Conservation (phyloP, 192 early-diverging fungal species). For the Neocallimastix lanati region DNA sequence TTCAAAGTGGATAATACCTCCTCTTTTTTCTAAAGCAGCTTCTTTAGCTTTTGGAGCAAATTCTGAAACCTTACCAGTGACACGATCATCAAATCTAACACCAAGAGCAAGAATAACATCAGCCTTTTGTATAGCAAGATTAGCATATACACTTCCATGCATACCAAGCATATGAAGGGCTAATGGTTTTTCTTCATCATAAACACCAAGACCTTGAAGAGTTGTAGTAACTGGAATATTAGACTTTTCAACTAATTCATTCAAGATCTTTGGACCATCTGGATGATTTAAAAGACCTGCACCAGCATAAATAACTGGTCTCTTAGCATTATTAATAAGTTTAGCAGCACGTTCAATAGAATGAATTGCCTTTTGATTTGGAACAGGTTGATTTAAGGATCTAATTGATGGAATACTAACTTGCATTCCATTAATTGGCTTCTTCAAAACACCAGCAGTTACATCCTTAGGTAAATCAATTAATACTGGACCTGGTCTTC, state of each 20-base stretch:
- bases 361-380: conserved; percentile 11
- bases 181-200: conserved; percentile 76
- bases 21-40: conserved; percentile 68
- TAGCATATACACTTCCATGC: conserved; percentile 95
- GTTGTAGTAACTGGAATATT: conserved; percentile 98
- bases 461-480: conserved; percentile 97
- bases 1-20: conserved; percentile 97
- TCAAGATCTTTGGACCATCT: conserved; percentile 63
- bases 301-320: conserved; percentile 89
- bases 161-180: conserved; percentile 97
- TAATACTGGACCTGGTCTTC: conserved; percentile 89
- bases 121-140: conserved; percentile 91
- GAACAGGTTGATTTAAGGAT: conserved; percentile 20
- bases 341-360: conserved; percentile 55
- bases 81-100: conserved; percentile 96
- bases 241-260: conserved; percentile 63
- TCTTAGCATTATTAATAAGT: conserved; percentile 69
- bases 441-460: conserved; percentile 70
- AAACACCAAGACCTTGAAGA: conserved; percentile 75
- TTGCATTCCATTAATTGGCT: conserved; percentile 47
- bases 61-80: conserved; percentile 66
- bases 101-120: conserved; percentile 89
- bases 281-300: conserved; percentile 70
- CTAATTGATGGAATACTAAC: conserved; percentile 44
- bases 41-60: conserved; percentile 87